phyloP scores from a whole-genome alignment of 225 moss, liverwort and hornwort species.

The Physcomitrium patens region DNA sequence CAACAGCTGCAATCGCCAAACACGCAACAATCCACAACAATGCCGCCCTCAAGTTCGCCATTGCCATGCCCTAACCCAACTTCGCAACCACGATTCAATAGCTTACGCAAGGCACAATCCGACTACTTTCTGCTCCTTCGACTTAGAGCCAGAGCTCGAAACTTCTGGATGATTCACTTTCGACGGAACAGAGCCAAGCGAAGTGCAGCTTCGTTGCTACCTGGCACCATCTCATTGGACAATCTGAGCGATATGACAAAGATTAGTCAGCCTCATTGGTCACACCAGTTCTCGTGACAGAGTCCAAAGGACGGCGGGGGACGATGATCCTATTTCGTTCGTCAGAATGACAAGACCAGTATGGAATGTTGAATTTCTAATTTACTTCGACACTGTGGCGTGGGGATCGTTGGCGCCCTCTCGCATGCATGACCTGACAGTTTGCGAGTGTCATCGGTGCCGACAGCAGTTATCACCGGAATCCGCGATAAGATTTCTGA shows the following conservation, averaged over 20 bases:
- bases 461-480: too few species aligned
- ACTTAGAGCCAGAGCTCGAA: conserved; percentile 13
- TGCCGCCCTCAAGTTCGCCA: conserved; percentile 18
- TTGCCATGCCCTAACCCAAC: neutral
- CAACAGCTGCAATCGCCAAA: conserved; percentile 19
- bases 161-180: too few species aligned
- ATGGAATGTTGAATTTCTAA: neutral
- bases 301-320: neutral
- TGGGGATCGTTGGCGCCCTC: too few species aligned
- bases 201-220: too few species aligned
- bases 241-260: too few species aligned
- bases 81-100: neutral
- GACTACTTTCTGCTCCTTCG: neutral
- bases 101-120: neutral
- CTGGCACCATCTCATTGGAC: too few species aligned
- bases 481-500: too few species aligned
- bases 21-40: neutral
- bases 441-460: too few species aligned
- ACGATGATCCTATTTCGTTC: neutral
- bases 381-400: too few species aligned
- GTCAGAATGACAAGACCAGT: neutral
- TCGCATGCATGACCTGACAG: too few species aligned
- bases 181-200: too few species aligned
- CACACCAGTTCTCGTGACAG: neutral
- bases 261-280: neutral